Conservation (phyloP, 129 eudicot species). For the Arctium minus region DNA sequence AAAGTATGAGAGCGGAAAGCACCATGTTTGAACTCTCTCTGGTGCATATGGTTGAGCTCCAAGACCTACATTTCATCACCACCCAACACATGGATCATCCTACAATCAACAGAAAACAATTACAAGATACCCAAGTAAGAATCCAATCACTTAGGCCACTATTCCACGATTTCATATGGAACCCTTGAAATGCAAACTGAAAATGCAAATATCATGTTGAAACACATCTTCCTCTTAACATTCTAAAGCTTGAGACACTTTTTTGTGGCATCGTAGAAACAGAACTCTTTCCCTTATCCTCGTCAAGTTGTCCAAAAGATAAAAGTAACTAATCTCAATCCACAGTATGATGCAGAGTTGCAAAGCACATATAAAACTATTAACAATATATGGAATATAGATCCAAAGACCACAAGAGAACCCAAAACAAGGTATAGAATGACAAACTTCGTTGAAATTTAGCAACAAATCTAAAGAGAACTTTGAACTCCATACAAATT, state of each 20-base stretch:
- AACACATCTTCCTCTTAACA: constrained; percentile 74
- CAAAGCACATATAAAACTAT: not conserved
- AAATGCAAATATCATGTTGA: not conserved
- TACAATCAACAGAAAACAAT: too few relatives aligned
- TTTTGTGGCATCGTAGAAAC: constrained; percentile 38
- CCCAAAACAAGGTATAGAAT: not conserved
- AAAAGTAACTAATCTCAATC: not conserved
- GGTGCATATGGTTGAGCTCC: too few relatives aligned
- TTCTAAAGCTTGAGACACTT: constrained; percentile 45
- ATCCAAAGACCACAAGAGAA: not conserved
- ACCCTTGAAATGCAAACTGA: too few relatives aligned
- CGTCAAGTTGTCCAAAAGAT: constrained; percentile 57
- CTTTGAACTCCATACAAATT: too few relatives aligned
- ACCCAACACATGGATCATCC: too few relatives aligned
- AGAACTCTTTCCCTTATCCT: constrained; percentile 62
- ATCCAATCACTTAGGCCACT: too few relatives aligned
- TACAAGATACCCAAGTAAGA: too few relatives aligned
- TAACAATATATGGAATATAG: not conserved
- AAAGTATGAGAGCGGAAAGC: too few relatives aligned
- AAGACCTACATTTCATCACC: too few relatives aligned
- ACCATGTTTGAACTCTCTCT: too few relatives aligned
- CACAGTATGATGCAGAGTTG: not conserved
- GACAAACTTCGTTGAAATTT: constrained; percentile 47
- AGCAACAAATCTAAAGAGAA: too few relatives aligned
- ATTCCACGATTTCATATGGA: too few relatives aligned